Evolutionary conservation across 257 asterid species (phyloP).

Genomic region (Solanum chiquidenum): DNA sequence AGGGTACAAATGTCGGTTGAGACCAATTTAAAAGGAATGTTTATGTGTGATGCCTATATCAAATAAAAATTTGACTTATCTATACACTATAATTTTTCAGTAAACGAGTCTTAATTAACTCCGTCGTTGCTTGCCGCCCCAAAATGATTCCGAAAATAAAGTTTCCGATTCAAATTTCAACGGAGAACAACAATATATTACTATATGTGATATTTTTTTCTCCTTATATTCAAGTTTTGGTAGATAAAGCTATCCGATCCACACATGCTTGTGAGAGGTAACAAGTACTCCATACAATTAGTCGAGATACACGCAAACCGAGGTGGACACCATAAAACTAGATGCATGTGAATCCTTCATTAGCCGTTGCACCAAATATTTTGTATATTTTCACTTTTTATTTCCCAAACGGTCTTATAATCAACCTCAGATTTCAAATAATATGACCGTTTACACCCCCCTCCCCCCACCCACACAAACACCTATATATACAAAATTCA

Average conservation of each 20-base stretch:
- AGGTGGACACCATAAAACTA: background rate
- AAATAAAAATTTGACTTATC: background rate
- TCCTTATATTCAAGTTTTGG: background rate
- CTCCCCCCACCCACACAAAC: background rate
- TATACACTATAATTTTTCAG: too few relatives aligned
- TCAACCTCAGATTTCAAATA: background rate
- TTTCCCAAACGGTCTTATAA: background rate
- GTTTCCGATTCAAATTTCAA: background rate
- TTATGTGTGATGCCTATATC: too few relatives aligned
- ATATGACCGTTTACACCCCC: background rate
- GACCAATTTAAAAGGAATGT: too few relatives aligned
- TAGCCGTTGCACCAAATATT: background rate
- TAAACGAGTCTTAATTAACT: too few relatives aligned
- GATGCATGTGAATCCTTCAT: background rate
- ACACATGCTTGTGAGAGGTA: background rate
- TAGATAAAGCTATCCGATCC: fast-evolving
- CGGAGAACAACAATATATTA: background rate
- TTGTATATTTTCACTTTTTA: background rate
- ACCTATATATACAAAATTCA: background rate
- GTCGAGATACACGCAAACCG: background rate
- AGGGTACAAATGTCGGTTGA: too few relatives aligned
- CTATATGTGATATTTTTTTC: too few relatives aligned
- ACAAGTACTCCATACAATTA: background rate
- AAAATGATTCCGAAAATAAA: too few relatives aligned
- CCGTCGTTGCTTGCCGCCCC: background rate